Percentiles rank a stretch among this genome's conserved stretches.
Evolutionary conservation across 805 yeast species (phyloP).

Genomic region (Jamesozyma jinghongensis): DNA sequence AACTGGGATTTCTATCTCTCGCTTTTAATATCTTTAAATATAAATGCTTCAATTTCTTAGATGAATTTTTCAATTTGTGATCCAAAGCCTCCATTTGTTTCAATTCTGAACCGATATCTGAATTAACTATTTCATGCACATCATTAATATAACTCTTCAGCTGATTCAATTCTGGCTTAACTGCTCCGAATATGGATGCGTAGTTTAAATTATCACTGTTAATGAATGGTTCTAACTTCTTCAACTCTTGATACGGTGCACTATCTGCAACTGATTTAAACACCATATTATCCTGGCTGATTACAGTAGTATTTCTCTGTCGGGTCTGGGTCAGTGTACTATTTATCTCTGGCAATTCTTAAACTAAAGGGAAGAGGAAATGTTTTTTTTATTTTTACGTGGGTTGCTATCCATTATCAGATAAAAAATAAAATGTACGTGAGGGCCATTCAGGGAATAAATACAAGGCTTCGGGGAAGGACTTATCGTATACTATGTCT

Average conservation of each 20-base stretch:
- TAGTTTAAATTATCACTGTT: constrained; percentile 11
- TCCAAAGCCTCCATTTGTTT: constrained; percentile 23
- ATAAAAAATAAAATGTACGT: no score
- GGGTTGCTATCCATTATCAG: no score
- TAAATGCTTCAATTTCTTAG: constrained; percentile 15
- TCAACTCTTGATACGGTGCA: constrained; percentile 12
- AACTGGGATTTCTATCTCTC: constrained; percentile 10
- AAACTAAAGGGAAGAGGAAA: no score
- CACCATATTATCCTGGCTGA: background rate
- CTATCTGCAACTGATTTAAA: constrained; percentile 2
- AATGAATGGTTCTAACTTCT: constrained; percentile 10
- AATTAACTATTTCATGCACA: constrained; percentile 17
- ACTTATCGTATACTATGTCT: no score
- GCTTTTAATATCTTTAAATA: constrained; percentile 10
- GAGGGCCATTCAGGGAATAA: no score
- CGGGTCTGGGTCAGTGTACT: no score
- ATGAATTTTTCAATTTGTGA: constrained; percentile 15
- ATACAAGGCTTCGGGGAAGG: no score
- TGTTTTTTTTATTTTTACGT: no score
- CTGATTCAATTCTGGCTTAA: constrained; percentile 16
- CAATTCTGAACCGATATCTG: constrained; percentile 27
- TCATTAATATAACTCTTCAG: constrained; percentile 15
- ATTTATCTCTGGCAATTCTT: no score
- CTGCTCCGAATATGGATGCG: constrained; percentile 19
- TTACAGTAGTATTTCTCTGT: background rate